Evolutionary conservation across 768 basidiomycete species (phyloP).

Genomic region (Tylopilus cervinicoccineus): DNA sequence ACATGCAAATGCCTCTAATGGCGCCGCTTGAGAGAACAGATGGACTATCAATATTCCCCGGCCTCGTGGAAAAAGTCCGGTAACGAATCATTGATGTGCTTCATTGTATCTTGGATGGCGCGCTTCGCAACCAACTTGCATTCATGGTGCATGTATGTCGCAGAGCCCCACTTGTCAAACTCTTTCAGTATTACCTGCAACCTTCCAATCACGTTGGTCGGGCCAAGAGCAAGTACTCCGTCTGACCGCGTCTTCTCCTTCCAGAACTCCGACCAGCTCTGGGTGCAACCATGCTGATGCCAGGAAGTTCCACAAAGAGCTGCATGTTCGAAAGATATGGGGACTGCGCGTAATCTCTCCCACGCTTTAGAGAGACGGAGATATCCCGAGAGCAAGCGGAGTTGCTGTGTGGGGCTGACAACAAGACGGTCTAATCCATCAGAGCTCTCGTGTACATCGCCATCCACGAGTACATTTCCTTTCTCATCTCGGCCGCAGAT

Average conservation of each 20-base stretch:
- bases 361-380: conserved; percentile 63
- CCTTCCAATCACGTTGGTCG: conserved; percentile 66
- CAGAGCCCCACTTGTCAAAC: conserved; percentile 66
- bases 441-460: conserved; percentile 29
- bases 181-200: conserved; percentile 60
- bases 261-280: conserved; percentile 78
- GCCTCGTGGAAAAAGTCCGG: conserved; percentile 56
- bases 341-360: conserved; percentile 56
- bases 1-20: neutral
- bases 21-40: no score
- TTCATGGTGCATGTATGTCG: conserved; percentile 78
- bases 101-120: conserved; percentile 52
- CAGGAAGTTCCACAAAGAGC: conserved; percentile 61
- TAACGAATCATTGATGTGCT: conserved; percentile 52
- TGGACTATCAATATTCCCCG: conserved; percentile 26
- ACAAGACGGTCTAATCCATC: conserved; percentile 46
- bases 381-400: conserved; percentile 66
- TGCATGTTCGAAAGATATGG: conserved; percentile 63
- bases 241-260: conserved; percentile 69
- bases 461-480: conserved; percentile 22
- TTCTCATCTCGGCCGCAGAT: conserved; percentile 14
- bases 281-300: conserved; percentile 69
- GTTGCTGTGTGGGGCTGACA: conserved; percentile 54
- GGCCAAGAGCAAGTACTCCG: conserved; percentile 51
- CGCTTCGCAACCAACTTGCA: conserved; percentile 58